Evolutionary conservation across 129 eudicot genomes (phyloP).

Genomic region (Flaveria ramosissima): DNA sequence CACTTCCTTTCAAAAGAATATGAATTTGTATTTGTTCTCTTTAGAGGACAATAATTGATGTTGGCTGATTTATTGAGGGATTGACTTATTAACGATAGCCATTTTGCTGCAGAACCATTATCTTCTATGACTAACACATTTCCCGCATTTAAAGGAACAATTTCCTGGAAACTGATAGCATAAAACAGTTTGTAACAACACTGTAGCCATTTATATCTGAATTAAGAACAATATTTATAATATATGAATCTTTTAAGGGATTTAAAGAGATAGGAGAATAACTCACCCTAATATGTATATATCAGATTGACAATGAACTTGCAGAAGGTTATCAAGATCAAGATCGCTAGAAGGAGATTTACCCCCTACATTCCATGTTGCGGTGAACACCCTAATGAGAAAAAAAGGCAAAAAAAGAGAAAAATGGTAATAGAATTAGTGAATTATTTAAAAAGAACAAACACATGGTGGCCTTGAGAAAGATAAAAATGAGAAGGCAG

Average conservation of each 20-base stretch:
- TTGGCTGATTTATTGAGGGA: constrained; percentile 47
- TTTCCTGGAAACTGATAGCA: constrained; percentile 62
- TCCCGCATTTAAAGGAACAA: constrained; percentile 76
- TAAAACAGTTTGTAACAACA: background rate
- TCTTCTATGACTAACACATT: constrained; percentile 67
- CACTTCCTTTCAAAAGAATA: constrained; percentile 37
- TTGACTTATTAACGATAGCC: constrained; percentile 59
- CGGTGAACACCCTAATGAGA: constrained; percentile 52
- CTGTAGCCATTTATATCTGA: background rate
- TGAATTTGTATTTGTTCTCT: constrained; percentile 32
- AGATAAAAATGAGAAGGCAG: constrained; percentile 1
- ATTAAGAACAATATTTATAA: constrained; percentile 9
- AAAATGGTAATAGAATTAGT: background rate
- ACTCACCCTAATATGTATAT: constrained; percentile 60
- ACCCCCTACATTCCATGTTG: constrained; percentile 83
- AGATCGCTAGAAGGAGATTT: constrained; percentile 55
- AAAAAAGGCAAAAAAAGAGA: background rate
- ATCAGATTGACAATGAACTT: constrained; percentile 51
- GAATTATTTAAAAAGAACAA: background rate
- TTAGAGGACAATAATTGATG: constrained; percentile 13
- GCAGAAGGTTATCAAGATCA: constrained; percentile 59
- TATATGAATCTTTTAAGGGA: too few relatives aligned
- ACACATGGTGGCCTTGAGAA: background rate
- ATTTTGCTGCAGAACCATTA: constrained; percentile 67
- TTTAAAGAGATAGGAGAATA: background rate